A percentile compares a stretch with the other conserved stretches of the same genome.
Evolutionary conservation across 2,329 filamentous ascomycete genomes (phyloP).

Genomic region (Trichoderma sp.): DNA sequence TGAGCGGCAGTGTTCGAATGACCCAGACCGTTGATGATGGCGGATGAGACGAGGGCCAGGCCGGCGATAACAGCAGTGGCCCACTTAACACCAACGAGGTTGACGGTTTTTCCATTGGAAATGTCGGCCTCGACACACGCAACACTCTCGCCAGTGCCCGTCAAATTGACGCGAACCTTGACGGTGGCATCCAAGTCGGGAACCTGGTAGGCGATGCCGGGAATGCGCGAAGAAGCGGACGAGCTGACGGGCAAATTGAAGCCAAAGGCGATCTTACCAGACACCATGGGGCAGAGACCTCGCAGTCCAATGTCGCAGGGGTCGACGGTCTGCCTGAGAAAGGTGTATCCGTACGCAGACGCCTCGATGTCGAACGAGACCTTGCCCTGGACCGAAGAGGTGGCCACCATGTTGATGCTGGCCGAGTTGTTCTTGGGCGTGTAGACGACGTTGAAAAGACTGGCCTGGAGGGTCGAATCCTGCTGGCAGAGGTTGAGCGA

Average conservation of each 20-base stretch:
- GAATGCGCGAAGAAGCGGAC: constrained; percentile 62
- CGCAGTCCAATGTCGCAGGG: constrained; percentile 69
- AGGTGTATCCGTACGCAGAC: constrained; percentile 77
- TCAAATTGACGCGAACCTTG: constrained; percentile 74
- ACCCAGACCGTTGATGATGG: constrained; percentile 82
- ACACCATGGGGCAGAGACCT: constrained; percentile 87
- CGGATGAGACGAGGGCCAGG: constrained; percentile 77
- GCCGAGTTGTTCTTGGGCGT: constrained; percentile 72
- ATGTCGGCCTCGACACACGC: constrained; percentile 85
- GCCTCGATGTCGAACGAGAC: constrained; percentile 74
- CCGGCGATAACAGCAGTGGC: constrained; percentile 83
- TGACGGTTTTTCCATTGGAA: constrained; percentile 89
- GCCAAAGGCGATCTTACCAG: constrained; percentile 72
- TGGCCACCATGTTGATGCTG: constrained; percentile 71
- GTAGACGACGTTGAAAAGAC: constrained; percentile 81
- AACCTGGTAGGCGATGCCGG: constrained; percentile 81
- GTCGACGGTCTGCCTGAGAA: constrained; percentile 65
- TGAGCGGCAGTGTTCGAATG: constrained; percentile 94
- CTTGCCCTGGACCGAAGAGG: constrained; percentile 77
- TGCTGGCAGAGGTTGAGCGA: constrained; percentile 83
- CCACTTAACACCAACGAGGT: constrained; percentile 87
- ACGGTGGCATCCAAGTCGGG: constrained; percentile 89
- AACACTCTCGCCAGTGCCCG: constrained; percentile 57
- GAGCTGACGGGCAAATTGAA: constrained; percentile 63
- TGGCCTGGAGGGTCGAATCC: constrained; percentile 82